A percentile compares a stretch with the other conserved stretches of the same genome.
These are phyloP conservation scores for Seminavis robusta DNA, from an alignment of 108 stramenopile genomes.

Conservation along the genomic window DNA sequence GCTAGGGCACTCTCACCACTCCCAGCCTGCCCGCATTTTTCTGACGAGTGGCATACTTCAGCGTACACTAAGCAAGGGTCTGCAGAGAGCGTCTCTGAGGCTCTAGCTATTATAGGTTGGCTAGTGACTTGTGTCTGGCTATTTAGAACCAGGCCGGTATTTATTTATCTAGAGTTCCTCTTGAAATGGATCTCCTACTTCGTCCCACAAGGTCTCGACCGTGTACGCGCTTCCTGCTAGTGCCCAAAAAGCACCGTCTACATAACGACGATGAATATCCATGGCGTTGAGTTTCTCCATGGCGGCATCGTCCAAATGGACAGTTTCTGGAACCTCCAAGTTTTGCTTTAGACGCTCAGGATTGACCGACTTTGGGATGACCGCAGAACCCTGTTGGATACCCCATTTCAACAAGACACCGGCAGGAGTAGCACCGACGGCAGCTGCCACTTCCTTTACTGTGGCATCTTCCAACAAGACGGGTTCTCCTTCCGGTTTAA, in stretches of 20 bases:
- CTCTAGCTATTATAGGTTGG: too few relatives aligned
- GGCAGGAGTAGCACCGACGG: conserved; percentile 21
- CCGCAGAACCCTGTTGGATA: conserved; percentile 17
- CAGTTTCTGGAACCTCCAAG: not conserved
- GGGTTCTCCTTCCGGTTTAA: not conserved
- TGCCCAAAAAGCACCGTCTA: conserved; percentile 14
- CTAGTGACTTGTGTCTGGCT: too few relatives aligned
- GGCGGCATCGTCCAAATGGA: conserved; percentile 1
- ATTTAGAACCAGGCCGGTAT: too few relatives aligned
- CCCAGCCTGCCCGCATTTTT: too few relatives aligned
- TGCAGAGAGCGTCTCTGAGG: too few relatives aligned
- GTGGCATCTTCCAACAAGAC: conserved; percentile 3
- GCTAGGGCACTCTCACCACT: too few relatives aligned
- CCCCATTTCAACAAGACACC: conserved; percentile 42
- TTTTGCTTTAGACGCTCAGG: conserved; percentile 25
- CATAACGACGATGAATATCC: conserved; percentile 15
- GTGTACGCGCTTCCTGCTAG: conserved; percentile 14
- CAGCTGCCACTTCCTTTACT: not conserved
- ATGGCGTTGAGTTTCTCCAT: conserved; percentile 11
- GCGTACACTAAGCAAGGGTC: too few relatives aligned
- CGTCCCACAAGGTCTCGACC: conserved; percentile 31
- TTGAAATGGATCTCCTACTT: too few relatives aligned
- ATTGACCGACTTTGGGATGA: conserved; percentile 32
- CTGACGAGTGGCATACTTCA: too few relatives aligned
- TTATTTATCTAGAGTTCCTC: too few relatives aligned